A percentile compares a stretch with the other conserved stretches of the same genome.
Evolutionary conservation across 352 stramenopile genomes (phyloP).

Genomic region (Pythium scleroteichum): DNA sequence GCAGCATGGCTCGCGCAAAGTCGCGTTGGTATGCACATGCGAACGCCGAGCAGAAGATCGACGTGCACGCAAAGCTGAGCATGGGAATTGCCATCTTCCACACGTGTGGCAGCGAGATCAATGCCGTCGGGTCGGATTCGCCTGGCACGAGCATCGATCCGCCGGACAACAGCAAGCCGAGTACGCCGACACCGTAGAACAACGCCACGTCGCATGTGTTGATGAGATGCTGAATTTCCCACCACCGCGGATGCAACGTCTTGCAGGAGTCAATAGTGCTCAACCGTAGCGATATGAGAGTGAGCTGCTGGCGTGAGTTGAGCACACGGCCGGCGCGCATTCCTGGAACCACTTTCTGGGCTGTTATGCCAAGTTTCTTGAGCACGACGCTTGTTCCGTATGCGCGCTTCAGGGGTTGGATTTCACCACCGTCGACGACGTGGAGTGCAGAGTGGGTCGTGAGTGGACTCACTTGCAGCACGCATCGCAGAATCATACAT

Average conservation of each 20-base stretch:
- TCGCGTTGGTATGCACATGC: slow-evolving; percentile 13
- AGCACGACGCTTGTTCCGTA: slow-evolving; percentile 23
- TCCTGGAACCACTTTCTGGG: slow-evolving; percentile 12
- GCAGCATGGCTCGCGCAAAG: slow-evolving; percentile 16
- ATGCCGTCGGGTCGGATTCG: too few relatives aligned
- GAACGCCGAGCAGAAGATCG: slow-evolving; percentile 14
- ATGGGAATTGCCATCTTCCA: slow-evolving; percentile 5
- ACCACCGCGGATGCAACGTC: slow-evolving; percentile 10
- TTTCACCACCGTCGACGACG: background rate
- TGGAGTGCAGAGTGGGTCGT: background rate
- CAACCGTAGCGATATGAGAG: slow-evolving; percentile 23
- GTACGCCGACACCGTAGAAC: slow-evolving; percentile 12
- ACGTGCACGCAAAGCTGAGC: slow-evolving; percentile 4
- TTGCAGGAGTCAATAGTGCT: slow-evolving; percentile 21
- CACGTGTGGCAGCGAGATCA: background rate
- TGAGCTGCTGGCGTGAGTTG: slow-evolving; percentile 20
- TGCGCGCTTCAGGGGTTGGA: background rate
- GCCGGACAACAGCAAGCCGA: slow-evolving; percentile 16
- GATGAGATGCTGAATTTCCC: background rate
- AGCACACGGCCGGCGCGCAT: slow-evolving; percentile 10
- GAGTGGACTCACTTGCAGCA: slow-evolving; percentile 9
- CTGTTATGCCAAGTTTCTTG: slow-evolving; percentile 25
- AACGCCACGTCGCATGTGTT: background rate
- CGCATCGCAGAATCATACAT: slow-evolving; percentile 15
- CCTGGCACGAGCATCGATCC: slow-evolving; percentile 15